Evolutionary conservation across 768 basidiomycete genomes (phyloP), one percentile per base, ranked within the genome.

Genomic region (Paxillus rubicundulus): DNA sequence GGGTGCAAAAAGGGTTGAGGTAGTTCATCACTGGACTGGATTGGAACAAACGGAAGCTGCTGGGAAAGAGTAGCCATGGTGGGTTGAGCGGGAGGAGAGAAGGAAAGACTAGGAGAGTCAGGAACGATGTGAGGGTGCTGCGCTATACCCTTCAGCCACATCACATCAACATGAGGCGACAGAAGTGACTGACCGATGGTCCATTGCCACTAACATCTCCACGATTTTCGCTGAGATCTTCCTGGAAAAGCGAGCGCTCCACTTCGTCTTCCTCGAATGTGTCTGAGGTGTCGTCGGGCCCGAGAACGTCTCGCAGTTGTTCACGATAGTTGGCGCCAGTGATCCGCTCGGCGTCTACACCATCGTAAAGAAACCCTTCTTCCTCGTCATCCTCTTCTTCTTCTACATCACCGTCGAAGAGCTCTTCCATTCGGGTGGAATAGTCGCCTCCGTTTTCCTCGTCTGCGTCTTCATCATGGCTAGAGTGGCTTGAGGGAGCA

Each of bases 301-400:
- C 89, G 34, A 93, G 76, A 20, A 88, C 84, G 45, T 90, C 87
- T 41, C 82, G 77, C 46, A 94, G 70, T 59, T 82, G 86, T 53
- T 85, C 81, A 10, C 72, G 73, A 65, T 94, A 94, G 47, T 77
- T 80, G 34, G 74, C 72, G 14, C 76, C 69, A 0, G 75, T 67
- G 39, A 70, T 60, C 13, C 71, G 61, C 33, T 66, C 68, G 5
- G 83, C 79, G 60, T 93, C 89, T 18, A 82, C 72, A 27, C 89
- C 91, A 27, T 77, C 75, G 62, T 92, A 94, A 27, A 91, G 54
- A 59, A 93, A 93, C 0, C 72, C 82, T 28, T 81, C 85, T 10
- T 80, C 82, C 7, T 80, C 81, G 9, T 79, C 82, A 0, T 75
- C 76, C 54, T 74, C 70, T 37, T 68, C 70, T 41, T 63, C 73